A percentile compares a stretch with the other conserved stretches of the same genome.
phyloP scores from a whole-genome alignment of 1,139 yeast species.

The Candida sp. region DNA sequence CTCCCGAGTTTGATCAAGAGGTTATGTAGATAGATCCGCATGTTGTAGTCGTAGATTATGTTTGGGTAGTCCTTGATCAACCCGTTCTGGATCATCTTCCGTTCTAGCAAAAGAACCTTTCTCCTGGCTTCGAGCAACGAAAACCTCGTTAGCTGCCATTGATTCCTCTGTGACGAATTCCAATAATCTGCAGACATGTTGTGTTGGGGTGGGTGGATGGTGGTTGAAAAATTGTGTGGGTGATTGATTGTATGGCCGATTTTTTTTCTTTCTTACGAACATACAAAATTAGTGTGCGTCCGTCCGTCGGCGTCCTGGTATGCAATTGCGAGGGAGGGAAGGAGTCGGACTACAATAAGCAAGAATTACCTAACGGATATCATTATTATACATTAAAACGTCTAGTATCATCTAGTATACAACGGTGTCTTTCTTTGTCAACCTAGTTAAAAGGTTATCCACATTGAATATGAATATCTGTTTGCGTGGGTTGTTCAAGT shows the following conservation, averaged over 20 bases:
- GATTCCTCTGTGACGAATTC: constrained; percentile 47
- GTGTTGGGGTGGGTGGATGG: not conserved
- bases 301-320: too few relatives aligned
- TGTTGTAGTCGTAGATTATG: constrained; percentile 59
- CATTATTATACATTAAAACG: too few relatives aligned
- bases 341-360: too few relatives aligned
- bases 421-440: not conserved
- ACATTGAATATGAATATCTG: constrained; percentile 10
- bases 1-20: constrained; percentile 78
- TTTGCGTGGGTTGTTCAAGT: constrained; percentile 7
- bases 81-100: constrained; percentile 52
- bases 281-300: too few relatives aligned
- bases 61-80: constrained; percentile 47
- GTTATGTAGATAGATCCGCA: constrained; percentile 72
- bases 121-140: constrained; percentile 45
- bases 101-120: constrained; percentile 41
- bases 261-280: too few relatives aligned
- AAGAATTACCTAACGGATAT: too few relatives aligned
- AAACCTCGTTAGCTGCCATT: constrained; percentile 47
- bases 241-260: too few relatives aligned
- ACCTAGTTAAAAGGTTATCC: constrained; percentile 1
- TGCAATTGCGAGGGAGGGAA: too few relatives aligned
- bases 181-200: constrained; percentile 53
- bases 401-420: not conserved
- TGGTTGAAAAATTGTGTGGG: not conserved